Evolutionary conservation across 2,329 filamentous ascomycete species (phyloP).

Genomic region (Ustulina deusta): DNA sequence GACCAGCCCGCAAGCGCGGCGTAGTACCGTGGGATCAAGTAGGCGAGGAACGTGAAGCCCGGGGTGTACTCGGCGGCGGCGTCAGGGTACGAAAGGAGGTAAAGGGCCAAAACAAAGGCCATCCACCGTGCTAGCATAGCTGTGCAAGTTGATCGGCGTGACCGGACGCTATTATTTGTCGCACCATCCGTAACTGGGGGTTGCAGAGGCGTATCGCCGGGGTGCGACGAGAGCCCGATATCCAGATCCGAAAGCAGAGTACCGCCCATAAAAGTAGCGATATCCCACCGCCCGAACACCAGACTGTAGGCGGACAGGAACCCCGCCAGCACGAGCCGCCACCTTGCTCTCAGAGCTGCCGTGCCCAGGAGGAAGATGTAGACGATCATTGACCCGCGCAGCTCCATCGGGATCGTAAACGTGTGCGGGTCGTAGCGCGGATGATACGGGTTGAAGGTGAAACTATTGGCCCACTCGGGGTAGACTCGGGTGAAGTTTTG

Average conservation of each 20-base stretch:
- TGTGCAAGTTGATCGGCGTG: not conserved
- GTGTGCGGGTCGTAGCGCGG: slow-evolving; percentile 57
- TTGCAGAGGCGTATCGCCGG: slow-evolving; percentile 39
- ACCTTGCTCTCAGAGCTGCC: slow-evolving; percentile 52
- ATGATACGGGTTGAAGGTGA: slow-evolving; percentile 56
- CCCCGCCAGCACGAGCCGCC: slow-evolving; percentile 50
- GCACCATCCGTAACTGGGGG: slow-evolving; percentile 19
- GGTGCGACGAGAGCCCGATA: slow-evolving; percentile 45
- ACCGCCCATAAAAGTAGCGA: slow-evolving; percentile 56
- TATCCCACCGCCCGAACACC: slow-evolving; percentile 55
- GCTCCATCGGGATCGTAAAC: slow-evolving; percentile 58
- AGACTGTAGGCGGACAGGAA: slow-evolving; percentile 53
- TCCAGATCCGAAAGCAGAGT: slow-evolving; percentile 55
- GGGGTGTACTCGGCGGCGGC: slow-evolving; percentile 55
- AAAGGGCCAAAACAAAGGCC: slow-evolving; percentile 51
- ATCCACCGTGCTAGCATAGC: slow-evolving; percentile 46
- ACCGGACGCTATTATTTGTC: slow-evolving; percentile 29
- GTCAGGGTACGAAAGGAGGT: slow-evolving; percentile 57
- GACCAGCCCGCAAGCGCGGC: slow-evolving; percentile 54
- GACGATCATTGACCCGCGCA: slow-evolving; percentile 56
- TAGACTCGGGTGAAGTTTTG: slow-evolving; percentile 55
- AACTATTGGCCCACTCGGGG: slow-evolving; percentile 57
- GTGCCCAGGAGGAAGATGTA: slow-evolving; percentile 57
- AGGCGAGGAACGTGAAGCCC: slow-evolving; percentile 52
- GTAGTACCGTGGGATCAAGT: slow-evolving; percentile 54